Evolutionary conservation across 306 rosid genomes (phyloP).

Genomic region (Mimosa pudica): DNA sequence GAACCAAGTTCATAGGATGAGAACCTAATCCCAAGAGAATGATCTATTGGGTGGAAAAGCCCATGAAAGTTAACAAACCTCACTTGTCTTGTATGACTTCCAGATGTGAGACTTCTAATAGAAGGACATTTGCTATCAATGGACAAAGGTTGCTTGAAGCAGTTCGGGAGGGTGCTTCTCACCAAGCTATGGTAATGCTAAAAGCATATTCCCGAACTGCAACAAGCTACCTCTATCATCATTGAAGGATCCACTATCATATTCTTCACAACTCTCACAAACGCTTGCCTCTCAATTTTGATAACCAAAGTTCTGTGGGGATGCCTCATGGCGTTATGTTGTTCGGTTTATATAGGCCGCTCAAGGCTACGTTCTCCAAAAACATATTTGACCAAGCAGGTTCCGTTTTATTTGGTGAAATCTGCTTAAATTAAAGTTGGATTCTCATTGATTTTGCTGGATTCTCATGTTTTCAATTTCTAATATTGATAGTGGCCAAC

Average conservation of each 20-base stretch:
- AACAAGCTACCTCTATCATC: not conserved
- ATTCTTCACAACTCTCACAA: not conserved
- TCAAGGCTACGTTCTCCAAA: not conserved
- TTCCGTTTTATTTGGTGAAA: not conserved
- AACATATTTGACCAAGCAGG: not conserved
- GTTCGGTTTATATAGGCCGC: not conserved
- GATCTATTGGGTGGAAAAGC: no score
- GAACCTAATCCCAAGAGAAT: no score
- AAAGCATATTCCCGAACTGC: not conserved
- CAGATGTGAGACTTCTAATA: no score
- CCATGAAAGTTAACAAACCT: no score
- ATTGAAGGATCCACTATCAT: not conserved
- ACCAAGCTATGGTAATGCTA: not conserved
- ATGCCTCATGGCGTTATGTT: not conserved
- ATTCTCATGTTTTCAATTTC: not conserved
- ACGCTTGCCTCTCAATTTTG: no score
- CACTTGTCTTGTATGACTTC: not conserved
- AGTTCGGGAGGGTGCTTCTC: not conserved
- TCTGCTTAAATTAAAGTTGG: not conserved
- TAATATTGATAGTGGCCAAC: not conserved
- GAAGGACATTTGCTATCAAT: not conserved
- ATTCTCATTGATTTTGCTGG: not conserved
- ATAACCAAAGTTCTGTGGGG: not conserved
- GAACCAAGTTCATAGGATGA: no score
- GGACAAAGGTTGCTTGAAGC: not conserved